Evolutionary conservation across 1,139 yeast species (phyloP).

Genomic region (Debaryomyces robertsiae): DNA sequence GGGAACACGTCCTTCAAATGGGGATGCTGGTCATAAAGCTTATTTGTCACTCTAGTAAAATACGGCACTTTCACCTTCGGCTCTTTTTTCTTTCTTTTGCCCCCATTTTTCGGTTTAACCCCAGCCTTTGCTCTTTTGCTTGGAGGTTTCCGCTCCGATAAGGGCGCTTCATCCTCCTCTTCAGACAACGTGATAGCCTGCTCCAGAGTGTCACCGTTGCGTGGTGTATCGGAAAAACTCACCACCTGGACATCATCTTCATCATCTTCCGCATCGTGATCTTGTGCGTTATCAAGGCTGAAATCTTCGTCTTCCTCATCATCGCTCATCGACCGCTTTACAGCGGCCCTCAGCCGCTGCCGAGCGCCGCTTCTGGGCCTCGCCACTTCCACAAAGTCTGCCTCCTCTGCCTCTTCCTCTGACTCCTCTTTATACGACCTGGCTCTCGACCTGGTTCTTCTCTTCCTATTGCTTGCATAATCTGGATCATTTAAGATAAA

Average conservation of each 20-base stretch:
- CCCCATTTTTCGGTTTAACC: constrained; percentile 17
- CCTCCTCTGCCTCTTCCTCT: constrained; percentile 23
- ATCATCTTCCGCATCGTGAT: constrained; percentile 28
- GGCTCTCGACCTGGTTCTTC: constrained; percentile 19
- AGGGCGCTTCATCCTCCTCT: constrained; percentile 32
- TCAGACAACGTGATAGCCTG: constrained; percentile 30
- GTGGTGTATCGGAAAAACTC: constrained; percentile 15
- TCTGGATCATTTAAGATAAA: constrained; percentile 44
- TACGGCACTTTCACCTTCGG: constrained; percentile 66
- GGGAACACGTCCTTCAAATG: constrained; percentile 73
- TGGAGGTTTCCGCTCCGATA: constrained; percentile 21
- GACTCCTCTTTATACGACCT: constrained; percentile 27
- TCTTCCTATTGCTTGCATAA: constrained; percentile 20
- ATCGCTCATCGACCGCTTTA: constrained; percentile 18
- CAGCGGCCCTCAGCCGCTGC: constrained; percentile 14
- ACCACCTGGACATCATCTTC: constrained; percentile 28
- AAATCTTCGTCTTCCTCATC: constrained; percentile 27
- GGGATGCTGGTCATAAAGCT: constrained; percentile 75
- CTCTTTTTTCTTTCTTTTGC: constrained; percentile 37
- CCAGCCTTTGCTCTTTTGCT: constrained; percentile 14
- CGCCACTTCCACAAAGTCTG: constrained; percentile 17
- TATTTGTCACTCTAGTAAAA: constrained; percentile 64
- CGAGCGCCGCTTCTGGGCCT: constrained; percentile 21
- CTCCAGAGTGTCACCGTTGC: constrained; percentile 24
- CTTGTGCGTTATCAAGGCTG: constrained; percentile 32